Conservation (phyloP, 2,329 filamentous ascomycete species). For the Aspergillus novofumigatus region DNA sequence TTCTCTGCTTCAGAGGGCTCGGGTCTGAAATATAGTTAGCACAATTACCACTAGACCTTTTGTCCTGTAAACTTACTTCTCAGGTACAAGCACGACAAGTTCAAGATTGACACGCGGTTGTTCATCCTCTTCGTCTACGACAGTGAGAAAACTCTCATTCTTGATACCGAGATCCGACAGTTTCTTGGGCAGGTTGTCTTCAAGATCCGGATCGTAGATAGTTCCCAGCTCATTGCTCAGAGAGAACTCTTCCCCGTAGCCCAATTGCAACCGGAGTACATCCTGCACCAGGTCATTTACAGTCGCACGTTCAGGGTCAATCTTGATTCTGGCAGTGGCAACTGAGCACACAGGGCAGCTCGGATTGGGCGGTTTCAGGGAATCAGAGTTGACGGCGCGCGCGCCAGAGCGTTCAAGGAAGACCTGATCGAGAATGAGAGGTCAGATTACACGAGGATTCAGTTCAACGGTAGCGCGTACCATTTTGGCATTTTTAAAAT, state of each 20-base stretch:
- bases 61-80: slow-evolving; percentile 22
- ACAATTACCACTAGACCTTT: neutral
- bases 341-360: slow-evolving; percentile 80
- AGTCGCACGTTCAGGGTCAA: slow-evolving; percentile 68
- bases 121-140: slow-evolving; percentile 73
- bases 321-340: slow-evolving; percentile 61
- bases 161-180: slow-evolving; percentile 72
- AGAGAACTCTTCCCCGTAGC: slow-evolving; percentile 77
- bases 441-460: neutral
- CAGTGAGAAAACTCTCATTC: slow-evolving; percentile 70
- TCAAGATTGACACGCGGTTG: slow-evolving; percentile 73
- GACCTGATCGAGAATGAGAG: slow-evolving; percentile 46
- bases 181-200: slow-evolving; percentile 77
- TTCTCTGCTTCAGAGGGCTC: slow-evolving; percentile 34
- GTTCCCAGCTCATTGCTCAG: slow-evolving; percentile 69
- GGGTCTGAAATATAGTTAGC: slow-evolving; percentile 18
- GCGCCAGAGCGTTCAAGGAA: slow-evolving; percentile 69
- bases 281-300: slow-evolving; percentile 74
- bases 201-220: slow-evolving; percentile 87
- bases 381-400: slow-evolving; percentile 55
- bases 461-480: slow-evolving; percentile 38
- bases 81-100: slow-evolving; percentile 46
- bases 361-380: slow-evolving; percentile 63
- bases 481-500: slow-evolving; percentile 70
- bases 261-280: slow-evolving; percentile 65